Percentiles rank a stretch among this genome's conserved stretches.
Evolutionary conservation across 805 yeast genomes (phyloP).

Genomic region (Cyberlindnera mycetangii): DNA sequence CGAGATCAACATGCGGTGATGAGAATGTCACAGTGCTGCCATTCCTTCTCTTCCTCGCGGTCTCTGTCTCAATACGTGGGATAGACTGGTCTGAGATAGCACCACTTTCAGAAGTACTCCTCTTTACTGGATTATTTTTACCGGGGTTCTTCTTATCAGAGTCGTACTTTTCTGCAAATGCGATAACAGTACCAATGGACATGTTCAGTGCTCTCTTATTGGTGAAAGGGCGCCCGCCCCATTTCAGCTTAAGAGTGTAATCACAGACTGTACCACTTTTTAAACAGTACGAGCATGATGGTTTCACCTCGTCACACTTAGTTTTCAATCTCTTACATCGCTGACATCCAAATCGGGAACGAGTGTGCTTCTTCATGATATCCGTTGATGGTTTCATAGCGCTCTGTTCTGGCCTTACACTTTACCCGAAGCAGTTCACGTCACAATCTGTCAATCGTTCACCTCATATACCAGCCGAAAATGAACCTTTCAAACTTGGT

Average conservation of each 20-base stretch:
- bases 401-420: no score
- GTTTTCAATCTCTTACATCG: conserved; percentile 58
- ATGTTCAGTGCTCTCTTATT: conserved; percentile 31
- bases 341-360: conserved; percentile 60
- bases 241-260: conserved; percentile 56
- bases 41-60: no score
- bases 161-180: conserved; percentile 18
- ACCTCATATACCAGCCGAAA: no score
- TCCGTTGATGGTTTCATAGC: no score
- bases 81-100: no score
- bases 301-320: conserved; percentile 69
- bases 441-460: no score
- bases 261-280: conserved; percentile 51
- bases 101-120: no score
- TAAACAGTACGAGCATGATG: conserved; percentile 54
- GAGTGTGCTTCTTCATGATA: conserved; percentile 28
- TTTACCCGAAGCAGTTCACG: no score
- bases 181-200: conserved; percentile 15
- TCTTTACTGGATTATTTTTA: not conserved
- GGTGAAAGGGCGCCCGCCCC: conserved; percentile 75
- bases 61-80: no score
- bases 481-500: no score
- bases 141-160: not conserved
- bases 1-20: no score
- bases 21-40: no score